Evolutionary conservation across 331 rosid species (phyloP), one percentile per base, ranked within the genome.

Genomic region (Quercus lobata): DNA sequence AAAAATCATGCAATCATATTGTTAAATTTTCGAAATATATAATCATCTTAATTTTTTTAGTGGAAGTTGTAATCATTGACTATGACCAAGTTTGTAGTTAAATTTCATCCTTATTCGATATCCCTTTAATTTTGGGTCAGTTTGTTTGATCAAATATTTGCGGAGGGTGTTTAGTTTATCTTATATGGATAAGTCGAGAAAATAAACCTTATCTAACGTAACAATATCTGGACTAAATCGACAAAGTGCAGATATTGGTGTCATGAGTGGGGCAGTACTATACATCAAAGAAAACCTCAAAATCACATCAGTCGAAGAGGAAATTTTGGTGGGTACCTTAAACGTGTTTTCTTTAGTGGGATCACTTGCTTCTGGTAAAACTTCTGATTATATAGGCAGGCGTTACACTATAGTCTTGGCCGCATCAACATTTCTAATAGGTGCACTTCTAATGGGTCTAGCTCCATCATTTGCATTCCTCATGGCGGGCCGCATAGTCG

Each of bases 221-320:
- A 63, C 44, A 17, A 29, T 5, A 29, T 14, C 6, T 63, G 70
- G 70, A 17, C 34, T 60, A 27, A 60, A 17, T 22, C 10, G 17
- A 5, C 65, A 24, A 4, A 24, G 0, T 69, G 75, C 85, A 88
- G 91, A 91, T 65, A 88, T 85, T 65, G 94, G 93, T 12, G 93
- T 88, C 21, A 91, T 91, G 93, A 91, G 97, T 73, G 97, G 97
- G 2, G 97, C 92, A 1, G 89, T 80, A 15, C 54, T 88, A 32
- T 58, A 79, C 27, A 86, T 91, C 53, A 86, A 71, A 44, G 97
- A 91, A 41, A 69, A 85, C 17, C 63, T 91, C 2, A 56, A 80
- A 44, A 85, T 91, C 63, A 54, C 91, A 1, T 73, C 79, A 0
- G 35, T 82, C 0, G 80, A 89, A 77, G 85, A 83, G 18, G 92